Percentiles rank a stretch among this genome's conserved stretches.
These are phyloP conservation scores for Sanguinoderma infundibulare DNA, from an alignment of 1,284 basidiomycete genomes.

Conservation along the genomic window DNA sequence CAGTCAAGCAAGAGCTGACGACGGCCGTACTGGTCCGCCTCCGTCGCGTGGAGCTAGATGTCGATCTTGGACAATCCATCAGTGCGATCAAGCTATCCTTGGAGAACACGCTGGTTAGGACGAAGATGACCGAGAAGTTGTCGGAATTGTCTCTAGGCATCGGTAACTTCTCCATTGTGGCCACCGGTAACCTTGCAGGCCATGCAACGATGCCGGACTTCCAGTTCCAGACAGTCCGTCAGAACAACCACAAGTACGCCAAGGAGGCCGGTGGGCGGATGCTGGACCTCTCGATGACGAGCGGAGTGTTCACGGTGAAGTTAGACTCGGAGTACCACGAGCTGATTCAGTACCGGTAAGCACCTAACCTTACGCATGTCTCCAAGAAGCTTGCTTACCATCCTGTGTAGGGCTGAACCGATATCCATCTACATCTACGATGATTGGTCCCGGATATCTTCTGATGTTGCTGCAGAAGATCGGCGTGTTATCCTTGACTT, in stretches of 20 bases:
- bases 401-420: conserved; percentile 69
- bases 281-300: conserved; percentile 78
- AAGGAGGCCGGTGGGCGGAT: conserved; percentile 50
- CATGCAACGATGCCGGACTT: conserved; percentile 70
- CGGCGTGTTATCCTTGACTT: conserved; percentile 78
- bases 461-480: conserved; percentile 45
- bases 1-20: conserved; percentile 52
- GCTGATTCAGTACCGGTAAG: conserved; percentile 79
- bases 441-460: conserved; percentile 73
- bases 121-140: conserved; percentile 57
- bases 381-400: not conserved
- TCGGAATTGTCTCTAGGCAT: conserved; percentile 73
- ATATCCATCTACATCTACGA: conserved; percentile 78
- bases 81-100: conserved; percentile 68
- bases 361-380: conserved; percentile 10
- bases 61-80: conserved; percentile 81
- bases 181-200: conserved; percentile 80
- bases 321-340: conserved; percentile 81
- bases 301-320: conserved; percentile 68
- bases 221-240: conserved; percentile 76
- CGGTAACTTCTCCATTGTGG: conserved; percentile 62
- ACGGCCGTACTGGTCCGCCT: conserved; percentile 72
- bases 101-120: conserved; percentile 60
- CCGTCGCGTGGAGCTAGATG: conserved; percentile 71
- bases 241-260: conserved; percentile 44